These are phyloP conservation scores for Dothiorella sarmentorum DNA, from an alignment of 2,329 filamentous ascomycete species.

Conservation along the genomic window DNA sequence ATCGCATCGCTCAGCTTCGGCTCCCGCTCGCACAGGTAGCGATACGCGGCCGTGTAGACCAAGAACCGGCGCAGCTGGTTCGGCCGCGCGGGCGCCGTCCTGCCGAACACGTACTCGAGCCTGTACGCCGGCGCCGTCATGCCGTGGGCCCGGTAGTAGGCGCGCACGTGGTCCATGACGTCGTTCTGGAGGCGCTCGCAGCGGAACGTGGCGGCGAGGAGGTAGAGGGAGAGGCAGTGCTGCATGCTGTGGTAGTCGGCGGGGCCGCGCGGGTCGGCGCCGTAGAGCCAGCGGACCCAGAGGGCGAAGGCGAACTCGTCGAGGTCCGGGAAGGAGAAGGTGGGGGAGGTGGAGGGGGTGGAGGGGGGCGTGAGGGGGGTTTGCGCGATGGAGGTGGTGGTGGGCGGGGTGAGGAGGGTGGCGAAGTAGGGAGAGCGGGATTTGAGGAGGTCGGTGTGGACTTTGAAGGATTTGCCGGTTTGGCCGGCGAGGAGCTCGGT, in stretches of 20 bases:
- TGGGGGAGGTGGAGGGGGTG: slow-evolving; percentile 11
- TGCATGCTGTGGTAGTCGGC: slow-evolving; percentile 33
- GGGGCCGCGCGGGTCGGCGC: slow-evolving; percentile 28
- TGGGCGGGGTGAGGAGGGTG: slow-evolving; percentile 18
- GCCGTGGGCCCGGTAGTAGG: slow-evolving; percentile 30
- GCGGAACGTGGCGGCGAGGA: slow-evolving; percentile 27
- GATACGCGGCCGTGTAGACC: slow-evolving; percentile 30
- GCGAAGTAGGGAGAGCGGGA: slow-evolving; percentile 29
- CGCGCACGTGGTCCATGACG: slow-evolving; percentile 31
- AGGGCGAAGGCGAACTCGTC: slow-evolving; percentile 31
- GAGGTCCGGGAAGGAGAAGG: slow-evolving; percentile 26
- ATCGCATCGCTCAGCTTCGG: slow-evolving; percentile 26
- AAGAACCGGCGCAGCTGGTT: slow-evolving; percentile 34
- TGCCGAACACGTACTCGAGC: slow-evolving; percentile 35
- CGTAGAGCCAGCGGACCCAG: slow-evolving; percentile 32
- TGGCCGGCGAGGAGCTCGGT: slow-evolving; percentile 26
- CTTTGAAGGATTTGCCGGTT: slow-evolving; percentile 26
- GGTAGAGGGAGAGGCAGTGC: slow-evolving; percentile 35
- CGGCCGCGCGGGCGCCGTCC: slow-evolving; percentile 21
- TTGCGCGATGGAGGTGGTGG: neutral
- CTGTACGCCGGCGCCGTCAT: slow-evolving; percentile 36
- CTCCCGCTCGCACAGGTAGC: slow-evolving; percentile 25
- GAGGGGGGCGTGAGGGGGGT: too few species aligned
- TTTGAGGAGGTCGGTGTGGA: slow-evolving; percentile 26
- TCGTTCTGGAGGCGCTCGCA: slow-evolving; percentile 31